Evolutionary conservation across 1,139 yeast genomes (phyloP).

Genomic region (Hyphopichia fennica): DNA sequence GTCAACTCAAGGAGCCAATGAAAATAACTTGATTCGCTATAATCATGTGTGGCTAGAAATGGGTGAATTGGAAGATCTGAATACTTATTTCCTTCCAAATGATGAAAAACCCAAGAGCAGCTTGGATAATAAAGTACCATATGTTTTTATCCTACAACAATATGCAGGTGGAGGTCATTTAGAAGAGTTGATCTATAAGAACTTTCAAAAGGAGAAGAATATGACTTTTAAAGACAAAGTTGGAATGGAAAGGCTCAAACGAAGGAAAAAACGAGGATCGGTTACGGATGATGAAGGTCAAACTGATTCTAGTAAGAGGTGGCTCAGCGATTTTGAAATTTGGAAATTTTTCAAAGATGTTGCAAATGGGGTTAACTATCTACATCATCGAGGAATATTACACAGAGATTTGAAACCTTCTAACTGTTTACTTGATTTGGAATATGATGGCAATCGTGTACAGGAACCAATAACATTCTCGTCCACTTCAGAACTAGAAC

Average conservation of each 20-base stretch:
- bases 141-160: conserved; percentile 81
- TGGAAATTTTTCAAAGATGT: conserved; percentile 67
- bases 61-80: conserved; percentile 55
- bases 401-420: conserved; percentile 90
- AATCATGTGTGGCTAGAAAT: conserved; percentile 92
- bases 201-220: conserved; percentile 22
- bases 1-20: conserved; percentile 40
- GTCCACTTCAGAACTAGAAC: conserved; percentile 18
- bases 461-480: conserved; percentile 8
- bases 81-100: conserved; percentile 24
- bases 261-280: conserved; percentile 15
- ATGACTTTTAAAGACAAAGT: conserved; percentile 29
- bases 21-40: conserved; percentile 70
- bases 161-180: conserved; percentile 87
- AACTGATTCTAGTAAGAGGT: conserved; percentile 18
- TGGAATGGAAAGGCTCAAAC: conserved; percentile 20
- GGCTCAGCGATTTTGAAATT: conserved; percentile 44
- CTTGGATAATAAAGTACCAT: conserved; percentile 52
- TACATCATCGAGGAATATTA: conserved; percentile 72
- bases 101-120: background rate
- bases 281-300: background rate
- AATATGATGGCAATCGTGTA: conserved; percentile 8
- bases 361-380: conserved; percentile 64
- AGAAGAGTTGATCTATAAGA: conserved; percentile 59
- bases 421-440: conserved; percentile 63